Percentiles rank a stretch among this genome's conserved stretches.
phyloP scores from a whole-genome alignment of 108 stramenopile species.

The Nitzschia putrida region DNA sequence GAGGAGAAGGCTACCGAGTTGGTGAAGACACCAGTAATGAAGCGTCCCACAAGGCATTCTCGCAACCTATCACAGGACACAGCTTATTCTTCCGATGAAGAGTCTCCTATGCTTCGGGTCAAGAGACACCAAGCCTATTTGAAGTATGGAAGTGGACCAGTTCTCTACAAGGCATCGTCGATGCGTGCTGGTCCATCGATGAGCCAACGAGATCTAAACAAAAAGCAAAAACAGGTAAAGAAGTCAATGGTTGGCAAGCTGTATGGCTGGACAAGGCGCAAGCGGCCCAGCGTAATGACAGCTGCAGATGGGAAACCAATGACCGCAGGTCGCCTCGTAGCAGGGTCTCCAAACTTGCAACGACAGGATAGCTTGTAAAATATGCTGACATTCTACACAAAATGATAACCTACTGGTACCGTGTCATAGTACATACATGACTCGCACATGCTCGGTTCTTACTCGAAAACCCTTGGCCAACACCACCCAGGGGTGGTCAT shows the following conservation, averaged over 20 bases:
- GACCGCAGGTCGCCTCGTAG: conserved; percentile 17
- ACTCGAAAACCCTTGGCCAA: background rate
- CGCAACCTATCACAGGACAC: conserved; percentile 22
- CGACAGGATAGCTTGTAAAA: conserved; percentile 23
- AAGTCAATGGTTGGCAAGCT: conserved; percentile 27
- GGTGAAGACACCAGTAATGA: conserved; percentile 59
- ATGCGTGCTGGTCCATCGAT: conserved; percentile 66
- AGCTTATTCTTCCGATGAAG: conserved; percentile 36
- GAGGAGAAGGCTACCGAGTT: conserved; percentile 67
- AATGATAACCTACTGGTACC: background rate
- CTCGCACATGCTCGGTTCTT: background rate
- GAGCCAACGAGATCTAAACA: conserved; percentile 4
- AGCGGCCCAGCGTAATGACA: conserved; percentile 21
- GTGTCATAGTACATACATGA: background rate
- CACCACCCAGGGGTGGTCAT: no score
- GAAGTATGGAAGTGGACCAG: conserved; percentile 67
- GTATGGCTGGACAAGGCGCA: conserved; percentile 26
- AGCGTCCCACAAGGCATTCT: conserved; percentile 20
- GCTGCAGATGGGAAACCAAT: conserved; percentile 35
- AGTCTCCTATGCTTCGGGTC: conserved; percentile 52
- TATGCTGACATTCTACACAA: background rate
- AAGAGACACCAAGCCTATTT: conserved; percentile 65
- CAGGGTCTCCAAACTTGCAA: background rate
- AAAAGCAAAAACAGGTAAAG: conserved; percentile 34
- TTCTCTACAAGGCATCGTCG: conserved; percentile 56